Evolutionary conservation across 805 yeast genomes (phyloP), one percentile per base, ranked within the genome.

Genomic region (Saccharomycopsis amapae): DNA sequence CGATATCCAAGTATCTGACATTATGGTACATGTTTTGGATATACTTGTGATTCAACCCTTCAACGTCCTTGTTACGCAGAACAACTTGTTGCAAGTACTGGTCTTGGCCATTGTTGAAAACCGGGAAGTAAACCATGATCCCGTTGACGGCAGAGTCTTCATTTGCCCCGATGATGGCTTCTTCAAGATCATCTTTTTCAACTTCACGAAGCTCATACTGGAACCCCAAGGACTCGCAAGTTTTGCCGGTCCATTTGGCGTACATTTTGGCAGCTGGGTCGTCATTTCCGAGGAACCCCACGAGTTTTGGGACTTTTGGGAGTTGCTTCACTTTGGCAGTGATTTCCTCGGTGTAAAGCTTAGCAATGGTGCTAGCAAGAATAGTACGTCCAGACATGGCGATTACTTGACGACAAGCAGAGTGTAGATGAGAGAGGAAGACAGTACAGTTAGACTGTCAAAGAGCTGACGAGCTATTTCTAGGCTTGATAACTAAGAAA

Each of bases 261-360:
- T 93, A 93, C 84, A 84, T 84, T 58, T 75, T 75, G 4, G 96
- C 97, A 10, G 97, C 96, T 2, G 97, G 97, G 57, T 93, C 98
- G 13, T 73, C 70, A 62, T 93, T 93, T 13, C 97, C 97, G 35
- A 93, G 69, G 51, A 93, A 78, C 0, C 98, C 98, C 28, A 90
- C 97, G 33, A 93, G 68, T 54, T 74, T 75, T 5, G 97, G 97
- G 26, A 72, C 68, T 13, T 33, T 36, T 10, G 59, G 65, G 28
- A 88, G 66, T 17, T 64, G 53, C 20, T 67, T 58, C 7, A 87
- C 84, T 39, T 78, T 78, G 5, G 62, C 59, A 15, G 70, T 68
- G 45, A 93, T 75, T 61, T 93, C 97, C 37, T 78, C 78, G 19
- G 77, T 73, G 62, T 76, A 93, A 5, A 79, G 73, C 59, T 89